phyloP scores from a whole-genome alignment of 2,329 filamentous ascomycete species.

The Colletotrichum phormii region DNA sequence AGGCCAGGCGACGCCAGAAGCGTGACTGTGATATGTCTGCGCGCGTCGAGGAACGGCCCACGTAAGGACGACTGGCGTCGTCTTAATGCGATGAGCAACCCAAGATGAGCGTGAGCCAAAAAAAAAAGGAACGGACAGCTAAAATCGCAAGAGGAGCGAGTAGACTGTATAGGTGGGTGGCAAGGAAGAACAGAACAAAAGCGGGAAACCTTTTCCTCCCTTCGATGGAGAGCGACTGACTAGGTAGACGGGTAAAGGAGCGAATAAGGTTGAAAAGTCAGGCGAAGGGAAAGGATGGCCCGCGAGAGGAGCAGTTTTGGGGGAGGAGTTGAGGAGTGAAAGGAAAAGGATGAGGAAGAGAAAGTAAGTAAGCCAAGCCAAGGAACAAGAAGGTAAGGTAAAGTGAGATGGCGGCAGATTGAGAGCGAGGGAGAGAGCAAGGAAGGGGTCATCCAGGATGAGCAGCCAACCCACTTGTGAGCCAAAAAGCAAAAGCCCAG shows the following conservation, averaged over 20 bases:
- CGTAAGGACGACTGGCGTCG: neutral
- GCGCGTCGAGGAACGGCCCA: neutral
- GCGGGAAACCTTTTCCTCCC: neutral
- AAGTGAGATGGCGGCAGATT: neutral
- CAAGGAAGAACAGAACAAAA: neutral
- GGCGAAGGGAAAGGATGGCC: neutral
- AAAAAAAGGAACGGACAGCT: neutral
- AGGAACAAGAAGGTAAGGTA: neutral
- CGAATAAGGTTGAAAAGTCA: constrained; percentile 10
- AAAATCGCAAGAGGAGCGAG: neutral
- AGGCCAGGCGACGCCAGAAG: neutral
- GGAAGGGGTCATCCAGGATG: constrained; percentile 27
- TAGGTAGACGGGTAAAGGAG: constrained; percentile 13
- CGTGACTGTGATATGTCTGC: neutral
- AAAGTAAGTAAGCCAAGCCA: neutral
- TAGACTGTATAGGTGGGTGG: neutral
- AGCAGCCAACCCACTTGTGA: constrained; percentile 19
- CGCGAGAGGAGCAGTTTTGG: neutral
- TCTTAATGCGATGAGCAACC: neutral
- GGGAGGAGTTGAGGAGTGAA: neutral
- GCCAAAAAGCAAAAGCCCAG: constrained; percentile 7
- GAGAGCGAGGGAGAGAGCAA: neutral
- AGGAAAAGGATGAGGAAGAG: constrained; percentile 3
- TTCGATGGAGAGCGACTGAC: neutral
- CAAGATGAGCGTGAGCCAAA: neutral